Base-by-base conservation (phyloP, 768 basidiomycete species). In the Suillus decipiens region DNA sequence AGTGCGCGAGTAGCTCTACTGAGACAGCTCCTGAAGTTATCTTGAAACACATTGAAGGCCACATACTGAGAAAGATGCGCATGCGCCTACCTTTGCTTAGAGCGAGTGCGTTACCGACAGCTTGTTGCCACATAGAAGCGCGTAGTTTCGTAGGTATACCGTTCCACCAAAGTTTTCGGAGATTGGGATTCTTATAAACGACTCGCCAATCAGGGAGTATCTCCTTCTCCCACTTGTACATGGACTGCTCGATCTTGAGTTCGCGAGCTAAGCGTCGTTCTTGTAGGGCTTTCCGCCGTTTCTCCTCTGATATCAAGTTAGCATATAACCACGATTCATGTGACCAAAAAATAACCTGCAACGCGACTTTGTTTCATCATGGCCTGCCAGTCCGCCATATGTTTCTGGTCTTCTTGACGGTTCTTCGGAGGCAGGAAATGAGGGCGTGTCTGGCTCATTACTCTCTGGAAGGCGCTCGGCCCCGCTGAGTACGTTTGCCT, bases 351-450 rank as follows among this genome's bases (percentile, higher is more conserved):
- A 82, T 72, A 64, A 93, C 93, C 92, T 66, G 88, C 84, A 19
- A 76, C 74, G 59, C 89, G 86, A 76, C 91, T 93, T 51, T 80
- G 86, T 66, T 86, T 87, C 89, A 95, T 93, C 93, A 96, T 96
- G 39, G 81, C 76, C 70, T 93, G 85, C 90, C 94, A 95, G 71
- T 90, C 90, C 5, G 88, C 85, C 71, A 93, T 80, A 76, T 96
- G 95, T 67, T 89, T 95, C 55, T 81, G 75, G 70, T 96, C 94
- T 75, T 96, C 94, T 63, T 84, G 72, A 34, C 82, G 83, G 55
- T 76, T 78, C 72, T 96, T 96, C 7, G 94, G 94, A 28, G 95
- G 95, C n/a, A 96, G 79, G 72, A 89, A 89, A 5, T 82, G 75
- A 19, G 92, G 95, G n/a, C 95, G 80, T 0, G 95, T 96, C 74